Conservation (phyloP, 2,329 filamentous ascomycete genomes). For the Lizonia empirigonia region DNA sequence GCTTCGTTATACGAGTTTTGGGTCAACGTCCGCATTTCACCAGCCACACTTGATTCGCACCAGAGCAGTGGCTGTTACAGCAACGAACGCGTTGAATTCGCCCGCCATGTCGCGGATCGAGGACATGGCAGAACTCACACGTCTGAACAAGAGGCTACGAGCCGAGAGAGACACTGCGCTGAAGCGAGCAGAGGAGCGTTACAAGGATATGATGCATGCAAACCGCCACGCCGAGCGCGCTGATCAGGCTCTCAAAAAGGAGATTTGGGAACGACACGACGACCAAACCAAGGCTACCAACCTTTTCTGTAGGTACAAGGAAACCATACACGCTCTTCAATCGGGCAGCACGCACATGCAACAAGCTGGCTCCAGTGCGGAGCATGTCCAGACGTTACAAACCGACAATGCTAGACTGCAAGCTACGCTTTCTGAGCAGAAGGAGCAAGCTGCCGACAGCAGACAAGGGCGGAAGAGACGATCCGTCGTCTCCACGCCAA, state of each 20-base stretch:
- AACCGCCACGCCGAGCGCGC: constrained; percentile 9
- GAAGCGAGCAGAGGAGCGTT: constrained; percentile 1
- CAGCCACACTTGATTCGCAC: neutral
- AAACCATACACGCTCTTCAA: neutral
- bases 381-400: neutral
- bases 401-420: neutral
- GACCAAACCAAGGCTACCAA: neutral
- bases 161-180: neutral
- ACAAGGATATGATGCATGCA: constrained; percentile 1
- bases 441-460: neutral
- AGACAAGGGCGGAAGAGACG: neutral
- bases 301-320: neutral
- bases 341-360: neutral
- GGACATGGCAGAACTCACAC: neutral
- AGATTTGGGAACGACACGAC: neutral
- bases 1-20: neutral
- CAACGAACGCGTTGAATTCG: too few species aligned
- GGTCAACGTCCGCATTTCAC: neutral
- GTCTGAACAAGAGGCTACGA: neutral
- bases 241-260: neutral
- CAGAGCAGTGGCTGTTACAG: neutral
- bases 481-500: neutral
- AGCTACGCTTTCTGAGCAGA: neutral
- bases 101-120: neutral
- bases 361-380: neutral